Evolutionary conservation across 768 basidiomycete genomes (phyloP), one percentile per base, ranked within the genome.

Genomic region (Calvatia gigantea): DNA sequence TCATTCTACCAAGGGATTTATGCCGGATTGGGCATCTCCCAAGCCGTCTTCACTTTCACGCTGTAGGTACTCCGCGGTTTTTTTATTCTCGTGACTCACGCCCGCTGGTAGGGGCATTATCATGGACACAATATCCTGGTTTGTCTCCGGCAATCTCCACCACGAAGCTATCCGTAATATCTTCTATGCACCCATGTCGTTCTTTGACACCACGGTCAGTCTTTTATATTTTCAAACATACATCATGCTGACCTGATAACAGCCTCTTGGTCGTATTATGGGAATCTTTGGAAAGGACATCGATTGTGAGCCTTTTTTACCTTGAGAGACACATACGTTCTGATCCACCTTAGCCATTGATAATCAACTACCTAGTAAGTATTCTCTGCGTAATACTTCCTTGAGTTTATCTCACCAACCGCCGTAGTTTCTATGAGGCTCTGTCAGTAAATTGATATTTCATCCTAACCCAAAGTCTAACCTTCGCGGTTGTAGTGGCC

Each of bases 111-210:
- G 83, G 38, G 83, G 84, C 4, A 66, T 76, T 12, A 69, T 72
- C 3, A 77, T 84, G 59, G 84, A 85, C 56, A 67, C 79, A 15
- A 72, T 87, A 65, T 79, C 82, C 0, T 80, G 75, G 63, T 74
- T 77, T 51, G 84, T 84, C 3, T 86, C 86, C 1, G 75, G 75
- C 56, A 85, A 83, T 57, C 69, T 91, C 2, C 87, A 91, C 63
- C 73, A 78, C 46, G 65, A 74, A 42, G 79, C 84, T 0, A 72
- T 86, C 23, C 67, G 67, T 23, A 79, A 82, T 50, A 75, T 87
- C 23, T 83, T 87, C 63, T 77, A 81, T 64, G 87, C 88, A 0
- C 87, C 87, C 0, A 89, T 87, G 84, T 76, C 81, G 1, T 89
- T 89, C 70, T 91, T 90, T 61, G 89, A 91, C 65, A 86, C 79